Evolutionary conservation across 2,329 filamentous ascomycete species (phyloP).

Genomic region (Fusarium subtropicale): DNA sequence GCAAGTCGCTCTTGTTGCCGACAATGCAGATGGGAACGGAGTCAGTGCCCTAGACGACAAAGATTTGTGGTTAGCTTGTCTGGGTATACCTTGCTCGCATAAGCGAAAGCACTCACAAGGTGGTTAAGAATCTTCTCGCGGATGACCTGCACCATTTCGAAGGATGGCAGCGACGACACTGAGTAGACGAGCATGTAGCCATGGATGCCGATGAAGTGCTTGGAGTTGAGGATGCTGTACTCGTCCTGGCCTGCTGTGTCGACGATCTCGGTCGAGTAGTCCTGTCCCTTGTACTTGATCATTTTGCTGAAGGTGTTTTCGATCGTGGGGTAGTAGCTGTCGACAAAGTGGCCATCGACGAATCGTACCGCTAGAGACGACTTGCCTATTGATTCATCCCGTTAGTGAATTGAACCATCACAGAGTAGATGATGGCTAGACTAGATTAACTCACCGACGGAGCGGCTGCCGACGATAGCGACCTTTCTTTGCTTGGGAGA

Average conservation of each 20-base stretch:
- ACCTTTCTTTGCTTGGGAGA: slow-evolving; percentile 90
- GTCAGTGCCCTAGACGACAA: slow-evolving; percentile 78
- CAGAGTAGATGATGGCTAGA: neutral
- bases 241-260: slow-evolving; percentile 99
- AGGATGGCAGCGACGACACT: slow-evolving; percentile 92
- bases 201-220: slow-evolving; percentile 99
- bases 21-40: slow-evolving; percentile 94
- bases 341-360: slow-evolving; percentile 97
- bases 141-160: slow-evolving; percentile 97
- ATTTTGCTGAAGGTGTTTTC: slow-evolving; percentile 99
- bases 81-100: neutral
- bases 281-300: slow-evolving; percentile 91
- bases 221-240: slow-evolving; percentile 97
- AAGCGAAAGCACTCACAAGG: slow-evolving; percentile 69
- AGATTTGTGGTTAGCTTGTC: slow-evolving; percentile 8
- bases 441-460: slow-evolving; percentile 68
- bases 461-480: slow-evolving; percentile 93
- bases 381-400: slow-evolving; percentile 74
- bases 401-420: slow-evolving; percentile 15
- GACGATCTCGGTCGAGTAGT: slow-evolving; percentile 96
- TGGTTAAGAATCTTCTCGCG: slow-evolving; percentile 98
- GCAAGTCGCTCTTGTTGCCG: slow-evolving; percentile 95
- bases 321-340: slow-evolving; percentile 99
- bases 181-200: slow-evolving; percentile 99
- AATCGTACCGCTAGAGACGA: slow-evolving; percentile 97